These are phyloP conservation scores for Colletotrichum tabaci DNA, from an alignment of 2,329 filamentous ascomycete genomes.

Conservation along the genomic window DNA sequence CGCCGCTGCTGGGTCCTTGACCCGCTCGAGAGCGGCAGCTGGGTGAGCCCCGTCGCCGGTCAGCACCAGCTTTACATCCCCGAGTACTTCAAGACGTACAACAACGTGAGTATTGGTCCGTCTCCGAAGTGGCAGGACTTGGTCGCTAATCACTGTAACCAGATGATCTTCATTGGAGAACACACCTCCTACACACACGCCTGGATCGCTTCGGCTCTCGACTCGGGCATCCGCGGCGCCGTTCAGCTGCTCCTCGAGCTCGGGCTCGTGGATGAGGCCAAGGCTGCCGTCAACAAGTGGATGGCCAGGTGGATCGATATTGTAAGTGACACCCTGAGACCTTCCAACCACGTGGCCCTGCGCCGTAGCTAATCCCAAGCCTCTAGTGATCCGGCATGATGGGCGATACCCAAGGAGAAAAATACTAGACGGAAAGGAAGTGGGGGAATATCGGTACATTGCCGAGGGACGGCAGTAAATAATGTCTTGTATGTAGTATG, in stretches of 20 bases:
- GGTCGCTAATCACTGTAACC: background rate
- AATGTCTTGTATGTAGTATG: conserved; percentile 19
- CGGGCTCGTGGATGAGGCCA: conserved; percentile 79
- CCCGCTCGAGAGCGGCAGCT: conserved; percentile 73
- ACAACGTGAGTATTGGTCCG: conserved; percentile 58
- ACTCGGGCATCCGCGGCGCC: conserved; percentile 76
- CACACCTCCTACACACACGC: conserved; percentile 81
- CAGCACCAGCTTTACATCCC: conserved; percentile 80
- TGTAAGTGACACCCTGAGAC: conserved; percentile 41
- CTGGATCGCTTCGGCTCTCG: conserved; percentile 78
- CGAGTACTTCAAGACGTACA: conserved; percentile 80
- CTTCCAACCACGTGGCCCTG: background rate
- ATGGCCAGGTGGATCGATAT: conserved; percentile 77
- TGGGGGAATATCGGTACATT: background rate
- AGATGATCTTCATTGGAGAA: conserved; percentile 78
- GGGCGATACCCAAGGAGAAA: background rate
- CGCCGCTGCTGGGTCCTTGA: conserved; percentile 77
- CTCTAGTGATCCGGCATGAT: conserved; percentile 21
- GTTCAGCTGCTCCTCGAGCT: conserved; percentile 75
- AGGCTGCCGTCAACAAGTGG: conserved; percentile 74
- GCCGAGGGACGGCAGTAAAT: background rate
- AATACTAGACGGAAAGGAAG: background rate
- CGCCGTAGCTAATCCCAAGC: background rate
- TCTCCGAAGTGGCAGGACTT: background rate
- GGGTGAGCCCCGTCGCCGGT: conserved; percentile 72